Base-by-base conservation (phyloP, 2,329 filamentous ascomycete genomes). In the Fusarium hostae region DNA sequence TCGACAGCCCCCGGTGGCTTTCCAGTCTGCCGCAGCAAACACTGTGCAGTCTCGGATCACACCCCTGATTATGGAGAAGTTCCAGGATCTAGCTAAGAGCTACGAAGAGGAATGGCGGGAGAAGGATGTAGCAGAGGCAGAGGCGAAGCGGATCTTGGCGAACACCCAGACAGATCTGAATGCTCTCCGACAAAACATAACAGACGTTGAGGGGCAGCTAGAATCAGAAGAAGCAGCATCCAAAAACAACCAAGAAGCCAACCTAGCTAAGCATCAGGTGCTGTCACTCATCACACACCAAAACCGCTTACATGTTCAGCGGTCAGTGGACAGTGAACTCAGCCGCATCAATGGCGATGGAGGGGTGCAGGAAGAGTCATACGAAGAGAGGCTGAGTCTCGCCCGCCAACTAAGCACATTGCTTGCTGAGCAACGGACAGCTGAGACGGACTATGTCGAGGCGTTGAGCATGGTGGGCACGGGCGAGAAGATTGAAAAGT, bases 91-190 rank as follows among this genome's bases (percentile, higher is more conserved):
- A 15, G 89, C 92, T 3, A 86, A 86, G 62, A 90, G 86, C 61
- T 94, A 94, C 76, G 93, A 96, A 64, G 88, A 91, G 32, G 92
- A 95, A 78, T 88, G 93, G 75, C 86, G 88, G 57, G 92, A 94
- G 71, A 94, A 93, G 77, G 89, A 94, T 57, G 86, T 87, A 22
- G 89, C 89, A 6, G 90, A 92, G 76, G 86, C 87, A 30, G 92
- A 93, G 78, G 91, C 91, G 6, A 88, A 88, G 54, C 86, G 89
- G 20, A 88, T 91, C 60, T 84, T 94, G 20, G 85, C 86, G 66
- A 91, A 91, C 72, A 90, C 92, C 1, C 88, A 92, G 69, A 85
- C 87, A 35, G 93, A 95, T 77, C 84, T 94, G 7, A 86, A 88
- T 47, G 82, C 84, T 2, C 83, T 92, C 20, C 87, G 86, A 16